Evolutionary conservation across 163 green algal genomes (phyloP).

Genomic region (Chlorella variabilis): DNA sequence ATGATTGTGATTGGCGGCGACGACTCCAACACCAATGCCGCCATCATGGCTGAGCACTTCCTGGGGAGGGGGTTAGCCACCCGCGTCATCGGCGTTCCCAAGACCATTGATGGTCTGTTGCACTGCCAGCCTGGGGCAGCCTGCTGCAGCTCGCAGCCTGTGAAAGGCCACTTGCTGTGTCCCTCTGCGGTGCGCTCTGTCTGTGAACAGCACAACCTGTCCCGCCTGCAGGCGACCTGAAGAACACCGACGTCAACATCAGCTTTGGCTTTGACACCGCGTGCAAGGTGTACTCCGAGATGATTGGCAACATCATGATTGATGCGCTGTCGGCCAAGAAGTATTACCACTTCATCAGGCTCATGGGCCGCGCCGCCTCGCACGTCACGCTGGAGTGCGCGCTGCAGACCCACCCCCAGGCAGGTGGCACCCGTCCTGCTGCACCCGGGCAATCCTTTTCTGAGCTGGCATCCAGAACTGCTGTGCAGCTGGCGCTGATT

Average conservation of each 20-base stretch:
- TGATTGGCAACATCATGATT: conserved; percentile 75
- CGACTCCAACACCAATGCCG: conserved; percentile 80
- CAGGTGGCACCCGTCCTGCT: neutral
- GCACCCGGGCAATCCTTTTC: too few relatives aligned
- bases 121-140: neutral
- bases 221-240: conserved; percentile 64
- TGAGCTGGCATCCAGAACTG: too few relatives aligned
- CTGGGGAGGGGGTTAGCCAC: conserved; percentile 26
- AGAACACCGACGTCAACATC: conserved; percentile 59
- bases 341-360: conserved; percentile 77
- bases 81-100: conserved; percentile 55
- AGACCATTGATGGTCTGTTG: conserved; percentile 65
- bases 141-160: neutral
- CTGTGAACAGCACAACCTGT: too few relatives aligned
- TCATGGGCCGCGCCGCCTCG: conserved; percentile 72
- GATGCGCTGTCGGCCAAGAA: conserved; percentile 65
- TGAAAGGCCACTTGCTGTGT: neutral
- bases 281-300: conserved; percentile 73
- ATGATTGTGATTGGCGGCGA: conserved; percentile 75
- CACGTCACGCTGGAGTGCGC: conserved; percentile 79
- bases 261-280: conserved; percentile 82
- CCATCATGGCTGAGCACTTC: conserved; percentile 74
- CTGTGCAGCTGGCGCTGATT: conserved; percentile 55
- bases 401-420: conserved; percentile 70
- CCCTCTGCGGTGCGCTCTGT: neutral